phyloP scores from a whole-genome alignment of 345 rosid species.

The Trapa bicornis region DNA sequence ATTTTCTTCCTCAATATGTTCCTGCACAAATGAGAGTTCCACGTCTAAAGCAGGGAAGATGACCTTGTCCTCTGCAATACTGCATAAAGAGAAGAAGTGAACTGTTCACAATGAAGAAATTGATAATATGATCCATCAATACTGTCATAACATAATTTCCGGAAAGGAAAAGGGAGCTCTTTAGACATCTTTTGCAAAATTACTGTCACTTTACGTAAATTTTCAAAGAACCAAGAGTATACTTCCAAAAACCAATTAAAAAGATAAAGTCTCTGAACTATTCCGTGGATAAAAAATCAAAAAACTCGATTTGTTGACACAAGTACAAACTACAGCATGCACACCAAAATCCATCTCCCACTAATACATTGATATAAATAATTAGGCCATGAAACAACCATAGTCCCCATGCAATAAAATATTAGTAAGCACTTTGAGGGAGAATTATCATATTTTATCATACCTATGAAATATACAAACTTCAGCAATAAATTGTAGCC shows the following conservation, averaged over 20 bases:
- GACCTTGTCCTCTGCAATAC: constrained; percentile 81
- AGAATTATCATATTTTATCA: background rate
- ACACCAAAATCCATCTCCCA: background rate
- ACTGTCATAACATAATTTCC: background rate
- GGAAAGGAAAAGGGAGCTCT: background rate
- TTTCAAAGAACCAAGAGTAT: background rate
- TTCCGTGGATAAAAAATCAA: no score
- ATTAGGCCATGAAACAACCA: background rate
- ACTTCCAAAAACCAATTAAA: background rate
- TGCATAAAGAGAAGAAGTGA: constrained; percentile 17
- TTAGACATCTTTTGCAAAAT: background rate
- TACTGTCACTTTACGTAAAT: background rate
- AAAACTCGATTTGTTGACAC: background rate
- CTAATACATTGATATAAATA: background rate
- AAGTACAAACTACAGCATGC: background rate
- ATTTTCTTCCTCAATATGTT: constrained; percentile 74
- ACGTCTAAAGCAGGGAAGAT: constrained; percentile 82
- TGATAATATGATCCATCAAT: background rate
- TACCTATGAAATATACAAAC: constrained; percentile 90
- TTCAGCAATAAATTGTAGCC: constrained; percentile 79
- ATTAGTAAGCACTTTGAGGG: background rate
- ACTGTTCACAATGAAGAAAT: background rate
- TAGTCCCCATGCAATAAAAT: background rate
- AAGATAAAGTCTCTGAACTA: background rate
- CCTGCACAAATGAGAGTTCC: constrained; percentile 56